Evolutionary conservation across 1,284 basidiomycete genomes (phyloP).

Genomic region (Trichosporon inkin): DNA sequence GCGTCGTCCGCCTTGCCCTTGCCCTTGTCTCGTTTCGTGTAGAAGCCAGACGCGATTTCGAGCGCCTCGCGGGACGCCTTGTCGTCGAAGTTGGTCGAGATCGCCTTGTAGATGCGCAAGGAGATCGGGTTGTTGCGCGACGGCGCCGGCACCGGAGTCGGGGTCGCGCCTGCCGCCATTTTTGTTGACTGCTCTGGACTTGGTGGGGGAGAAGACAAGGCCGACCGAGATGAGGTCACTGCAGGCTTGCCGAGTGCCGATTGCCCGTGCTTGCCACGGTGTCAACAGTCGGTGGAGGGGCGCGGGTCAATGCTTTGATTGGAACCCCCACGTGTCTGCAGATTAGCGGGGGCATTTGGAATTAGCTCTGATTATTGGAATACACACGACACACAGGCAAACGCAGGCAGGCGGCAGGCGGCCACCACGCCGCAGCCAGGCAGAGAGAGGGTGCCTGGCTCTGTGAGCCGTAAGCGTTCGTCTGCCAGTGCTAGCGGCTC

Average conservation of each 20-base stretch:
- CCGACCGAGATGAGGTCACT: slow-evolving; percentile 2
- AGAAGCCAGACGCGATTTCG: slow-evolving; percentile 73
- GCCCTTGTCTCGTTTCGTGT: slow-evolving; percentile 40
- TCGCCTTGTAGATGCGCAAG: slow-evolving; percentile 78
- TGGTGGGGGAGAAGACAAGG: neutral
- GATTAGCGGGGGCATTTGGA: neutral
- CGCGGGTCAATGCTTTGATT: too few relatives aligned
- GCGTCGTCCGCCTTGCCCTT: slow-evolving; percentile 12
- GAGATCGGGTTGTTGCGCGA: slow-evolving; percentile 60
- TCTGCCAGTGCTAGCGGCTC: too few relatives aligned
- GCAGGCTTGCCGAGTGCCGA: neutral
- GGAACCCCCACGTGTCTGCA: neutral
- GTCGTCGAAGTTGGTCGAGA: slow-evolving; percentile 75
- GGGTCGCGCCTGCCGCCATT: neutral
- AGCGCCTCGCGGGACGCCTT: slow-evolving; percentile 72
- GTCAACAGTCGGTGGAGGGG: neutral
- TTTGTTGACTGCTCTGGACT: neutral
- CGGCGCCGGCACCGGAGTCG: slow-evolving; percentile 30
- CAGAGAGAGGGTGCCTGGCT: too few relatives aligned
- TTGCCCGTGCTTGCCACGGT: neutral
- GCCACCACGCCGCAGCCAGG: too few relatives aligned
- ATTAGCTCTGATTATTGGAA: too few relatives aligned
- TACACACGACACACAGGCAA: too few relatives aligned
- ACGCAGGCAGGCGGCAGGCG: too few relatives aligned
- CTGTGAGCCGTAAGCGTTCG: too few relatives aligned